These are phyloP conservation scores for Astragalus membranaceus DNA, from an alignment of 306 rosid species.

Conservation along the genomic window DNA sequence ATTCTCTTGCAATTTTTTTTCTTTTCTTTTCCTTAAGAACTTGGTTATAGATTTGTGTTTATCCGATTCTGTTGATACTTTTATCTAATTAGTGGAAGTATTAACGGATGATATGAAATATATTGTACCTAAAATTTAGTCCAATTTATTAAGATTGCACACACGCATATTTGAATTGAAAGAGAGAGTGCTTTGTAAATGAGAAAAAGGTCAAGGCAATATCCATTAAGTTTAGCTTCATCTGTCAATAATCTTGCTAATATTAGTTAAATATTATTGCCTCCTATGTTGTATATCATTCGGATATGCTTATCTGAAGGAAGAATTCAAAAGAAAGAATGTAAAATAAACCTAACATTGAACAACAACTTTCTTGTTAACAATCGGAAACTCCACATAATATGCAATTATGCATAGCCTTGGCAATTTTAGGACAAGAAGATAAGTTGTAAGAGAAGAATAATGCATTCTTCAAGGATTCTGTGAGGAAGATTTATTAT, in stretches of 20 bases:
- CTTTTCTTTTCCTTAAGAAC: not conserved
- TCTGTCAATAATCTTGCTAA: not conserved
- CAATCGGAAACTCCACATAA: not conserved
- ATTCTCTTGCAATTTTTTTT: not conserved
- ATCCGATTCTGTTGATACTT: not conserved
- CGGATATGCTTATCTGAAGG: not conserved
- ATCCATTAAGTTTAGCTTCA: not conserved
- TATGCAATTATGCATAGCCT: not conserved
- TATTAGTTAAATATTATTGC: not conserved
- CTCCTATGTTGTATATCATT: not conserved
- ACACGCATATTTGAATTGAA: not conserved
- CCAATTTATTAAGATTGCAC: not conserved
- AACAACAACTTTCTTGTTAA: not conserved
- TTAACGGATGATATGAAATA: not conserved
- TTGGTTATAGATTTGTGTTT: not conserved
- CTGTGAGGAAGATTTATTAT: not conserved
- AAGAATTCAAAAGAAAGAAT: not conserved
- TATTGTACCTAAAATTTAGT: not conserved
- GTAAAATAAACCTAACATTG: not conserved
- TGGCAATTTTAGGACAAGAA: not conserved
- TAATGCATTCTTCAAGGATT: not conserved
- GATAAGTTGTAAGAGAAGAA: not conserved
- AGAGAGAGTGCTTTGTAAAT: not conserved
- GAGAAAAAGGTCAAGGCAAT: too few relatives aligned
- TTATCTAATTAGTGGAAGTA: not conserved